These are phyloP conservation scores for Thinopyrum elongatum DNA, from an alignment of 176 grass and related monocot species.

Conservation along the genomic window DNA sequence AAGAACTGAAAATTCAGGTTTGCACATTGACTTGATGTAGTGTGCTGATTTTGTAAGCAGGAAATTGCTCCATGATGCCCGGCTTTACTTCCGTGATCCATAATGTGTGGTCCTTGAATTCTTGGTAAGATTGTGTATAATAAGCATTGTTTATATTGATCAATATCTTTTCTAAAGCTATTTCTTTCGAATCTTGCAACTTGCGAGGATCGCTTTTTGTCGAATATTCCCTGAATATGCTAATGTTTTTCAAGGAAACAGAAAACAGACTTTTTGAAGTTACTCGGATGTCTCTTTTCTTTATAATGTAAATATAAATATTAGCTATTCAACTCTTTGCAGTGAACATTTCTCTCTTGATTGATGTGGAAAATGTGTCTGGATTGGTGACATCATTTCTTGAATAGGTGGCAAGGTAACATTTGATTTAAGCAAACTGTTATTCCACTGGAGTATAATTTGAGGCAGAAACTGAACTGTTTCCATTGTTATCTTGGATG, in stretches of 20 bases:
- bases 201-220: not conserved
- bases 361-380: not conserved
- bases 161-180: slow-evolving; percentile 22
- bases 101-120: slow-evolving; percentile 30
- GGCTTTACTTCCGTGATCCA: slow-evolving; percentile 30
- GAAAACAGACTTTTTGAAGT: not conserved
- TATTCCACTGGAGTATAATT: not conserved
- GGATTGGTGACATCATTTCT: slow-evolving; percentile 3
- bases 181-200: slow-evolving; percentile 10
- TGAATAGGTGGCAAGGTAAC: slow-evolving; percentile 1
- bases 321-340: not conserved
- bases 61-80: slow-evolving; percentile 35
- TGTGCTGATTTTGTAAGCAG: slow-evolving; percentile 27
- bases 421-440: slow-evolving; percentile 1
- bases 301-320: slow-evolving; percentile 15
- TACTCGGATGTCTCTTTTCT: not conserved
- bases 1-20: slow-evolving; percentile 37
- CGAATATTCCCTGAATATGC: not conserved
- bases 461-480: not conserved
- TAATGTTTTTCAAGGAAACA: slow-evolving; percentile 28
- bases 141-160: slow-evolving; percentile 14
- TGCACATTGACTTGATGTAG: slow-evolving; percentile 32
- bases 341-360: not conserved
- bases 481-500: not conserved
- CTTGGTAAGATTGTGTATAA: slow-evolving; percentile 28